Conservation (phyloP, 371 early-diverging fungal genomes). For the Mortierella sp. region DNA sequence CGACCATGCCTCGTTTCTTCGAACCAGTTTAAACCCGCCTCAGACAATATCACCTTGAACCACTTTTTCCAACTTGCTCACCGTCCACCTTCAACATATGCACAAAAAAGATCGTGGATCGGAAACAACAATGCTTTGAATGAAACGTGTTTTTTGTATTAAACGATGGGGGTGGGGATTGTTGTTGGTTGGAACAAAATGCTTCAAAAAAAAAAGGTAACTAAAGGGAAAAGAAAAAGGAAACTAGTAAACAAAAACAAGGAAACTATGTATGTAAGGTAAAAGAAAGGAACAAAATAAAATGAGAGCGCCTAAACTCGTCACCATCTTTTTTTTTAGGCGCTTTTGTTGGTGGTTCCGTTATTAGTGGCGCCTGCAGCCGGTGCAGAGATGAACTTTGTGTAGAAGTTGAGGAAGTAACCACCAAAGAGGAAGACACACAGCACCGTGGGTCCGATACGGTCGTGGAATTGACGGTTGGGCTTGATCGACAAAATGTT, state of each 20-base stretch:
- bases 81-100: too few species aligned
- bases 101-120: too few species aligned
- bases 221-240: neutral
- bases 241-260: neutral
- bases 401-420: constrained; percentile 87
- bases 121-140: too few species aligned
- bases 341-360: too few species aligned
- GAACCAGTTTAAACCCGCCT: too few species aligned
- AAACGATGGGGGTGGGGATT: neutral
- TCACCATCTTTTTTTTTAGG: too few species aligned
- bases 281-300: neutral
- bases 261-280: neutral
- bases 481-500: constrained; percentile 40
- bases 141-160: neutral
- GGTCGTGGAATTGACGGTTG: constrained; percentile 47
- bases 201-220: neutral
- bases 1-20: too few species aligned
- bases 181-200: neutral
- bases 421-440: constrained; percentile 89
- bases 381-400: constrained; percentile 67
- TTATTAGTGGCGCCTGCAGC: too few species aligned
- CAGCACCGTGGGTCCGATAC: constrained; percentile 84
- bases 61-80: too few species aligned
- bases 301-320: too few species aligned
- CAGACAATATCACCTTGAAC: too few species aligned